phyloP scores from a whole-genome alignment of 352 stramenopile species.

The Blastocystis sp. region DNA sequence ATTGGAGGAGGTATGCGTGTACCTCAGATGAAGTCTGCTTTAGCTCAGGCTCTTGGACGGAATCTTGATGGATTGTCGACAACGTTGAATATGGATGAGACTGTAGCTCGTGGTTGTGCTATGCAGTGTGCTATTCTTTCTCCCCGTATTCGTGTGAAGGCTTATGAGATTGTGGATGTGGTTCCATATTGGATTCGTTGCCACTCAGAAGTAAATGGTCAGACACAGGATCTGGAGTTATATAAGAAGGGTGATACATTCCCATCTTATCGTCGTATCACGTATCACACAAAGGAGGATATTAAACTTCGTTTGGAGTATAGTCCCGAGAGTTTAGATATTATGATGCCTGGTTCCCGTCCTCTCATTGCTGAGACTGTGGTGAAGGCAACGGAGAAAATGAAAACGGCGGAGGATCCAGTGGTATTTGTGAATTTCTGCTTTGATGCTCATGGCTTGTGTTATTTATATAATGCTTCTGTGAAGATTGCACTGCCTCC shows the following conservation, averaged over 20 bases:
- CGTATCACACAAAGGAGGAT: constrained; percentile 79
- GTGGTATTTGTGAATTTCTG: constrained; percentile 94
- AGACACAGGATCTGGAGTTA: constrained; percentile 84
- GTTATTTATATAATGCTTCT: constrained; percentile 85
- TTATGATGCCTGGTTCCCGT: constrained; percentile 33
- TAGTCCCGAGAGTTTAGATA: constrained; percentile 29
- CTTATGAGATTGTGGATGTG: constrained; percentile 75
- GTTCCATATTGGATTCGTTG: constrained; percentile 78
- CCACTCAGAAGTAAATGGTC: constrained; percentile 73
- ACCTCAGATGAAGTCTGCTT: constrained; percentile 83
- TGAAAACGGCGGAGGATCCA: constrained; percentile 80
- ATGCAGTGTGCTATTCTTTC: constrained; percentile 96
- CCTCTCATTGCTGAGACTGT: background rate
- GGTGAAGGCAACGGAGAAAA: constrained; percentile 69
- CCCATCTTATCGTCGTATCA: constrained; percentile 90
- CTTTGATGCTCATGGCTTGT: constrained; percentile 90
- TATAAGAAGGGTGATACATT: constrained; percentile 89
- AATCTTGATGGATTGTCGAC: constrained; percentile 85
- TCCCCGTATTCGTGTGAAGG: constrained; percentile 89
- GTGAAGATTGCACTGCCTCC: constrained; percentile 92
- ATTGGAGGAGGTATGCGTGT: constrained; percentile 88
- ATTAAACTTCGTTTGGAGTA: constrained; percentile 85
- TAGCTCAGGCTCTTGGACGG: constrained; percentile 78
- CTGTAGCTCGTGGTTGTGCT: constrained; percentile 87
- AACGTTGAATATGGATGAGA: constrained; percentile 97